phyloP scores from a whole-genome alignment of 768 basidiomycete species.

The Mycena galericulata region DNA sequence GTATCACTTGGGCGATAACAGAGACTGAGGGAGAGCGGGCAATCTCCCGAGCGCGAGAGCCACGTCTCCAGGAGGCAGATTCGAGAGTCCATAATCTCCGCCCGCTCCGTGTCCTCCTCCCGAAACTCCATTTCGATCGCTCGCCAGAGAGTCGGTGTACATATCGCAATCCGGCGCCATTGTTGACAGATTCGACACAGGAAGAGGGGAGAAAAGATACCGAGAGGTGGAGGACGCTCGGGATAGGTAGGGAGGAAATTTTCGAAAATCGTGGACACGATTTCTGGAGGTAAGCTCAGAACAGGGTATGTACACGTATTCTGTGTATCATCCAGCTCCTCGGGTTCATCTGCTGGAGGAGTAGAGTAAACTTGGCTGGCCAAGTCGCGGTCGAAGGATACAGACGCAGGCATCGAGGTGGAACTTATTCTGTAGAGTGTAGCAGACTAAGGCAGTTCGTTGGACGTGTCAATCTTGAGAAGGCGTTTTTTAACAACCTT shows the following conservation, averaged over 20 bases:
- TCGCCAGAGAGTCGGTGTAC: conserved; percentile 8
- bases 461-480: too few relatives aligned
- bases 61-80: not conserved
- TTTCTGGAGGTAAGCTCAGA: conserved; percentile 1
- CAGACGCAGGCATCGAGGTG: too few relatives aligned
- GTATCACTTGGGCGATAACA: not conserved
- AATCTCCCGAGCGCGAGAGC: conserved; percentile 6
- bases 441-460: too few relatives aligned
- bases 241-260: conserved; percentile 12
- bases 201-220: not conserved
- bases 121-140: not conserved
- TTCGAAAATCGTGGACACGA: conserved; percentile 5
- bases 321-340: too few relatives aligned
- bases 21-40: conserved; percentile 6
- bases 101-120: not conserved
- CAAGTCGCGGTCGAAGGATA: too few relatives aligned
- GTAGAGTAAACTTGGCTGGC: too few relatives aligned
- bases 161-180: conserved; percentile 10
- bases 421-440: too few relatives aligned
- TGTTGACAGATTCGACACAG: conserved; percentile 8
- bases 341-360: too few relatives aligned
- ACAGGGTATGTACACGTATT: too few relatives aligned
- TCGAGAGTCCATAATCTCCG: not conserved
- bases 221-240: not conserved
- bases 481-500: too few relatives aligned